These are phyloP conservation scores for Candida manassasensis DNA, from an alignment of 805 yeast genomes.

Conservation along the genomic window DNA sequence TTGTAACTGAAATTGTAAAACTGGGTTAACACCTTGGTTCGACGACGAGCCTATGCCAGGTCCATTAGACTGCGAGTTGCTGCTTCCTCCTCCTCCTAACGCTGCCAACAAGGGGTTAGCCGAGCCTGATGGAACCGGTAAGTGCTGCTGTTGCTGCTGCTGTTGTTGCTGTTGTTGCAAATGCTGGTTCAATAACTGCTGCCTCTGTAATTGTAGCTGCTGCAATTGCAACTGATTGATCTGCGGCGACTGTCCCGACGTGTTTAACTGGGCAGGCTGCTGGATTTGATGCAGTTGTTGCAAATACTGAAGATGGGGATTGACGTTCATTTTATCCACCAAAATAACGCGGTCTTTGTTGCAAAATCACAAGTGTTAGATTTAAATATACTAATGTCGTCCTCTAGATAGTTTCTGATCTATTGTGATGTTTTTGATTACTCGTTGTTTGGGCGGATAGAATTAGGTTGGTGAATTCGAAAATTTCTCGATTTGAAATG, in stretches of 20 bases:
- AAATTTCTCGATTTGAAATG: no score
- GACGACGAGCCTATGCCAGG: constrained; percentile 9
- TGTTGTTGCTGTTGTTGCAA: constrained; percentile 27
- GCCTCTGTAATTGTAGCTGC: constrained; percentile 33
- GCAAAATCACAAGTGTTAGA: no score
- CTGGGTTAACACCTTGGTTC: constrained; percentile 20
- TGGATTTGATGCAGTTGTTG: constrained; percentile 31
- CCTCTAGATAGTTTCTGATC: no score
- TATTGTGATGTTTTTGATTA: no score
- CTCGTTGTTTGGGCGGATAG: no score
- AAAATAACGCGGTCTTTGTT: no score
- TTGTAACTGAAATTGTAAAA: constrained; percentile 28
- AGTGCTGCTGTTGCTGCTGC: constrained; percentile 19
- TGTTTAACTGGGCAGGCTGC: constrained; percentile 18
- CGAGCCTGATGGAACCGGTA: constrained; percentile 14
- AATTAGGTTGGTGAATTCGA: no score
- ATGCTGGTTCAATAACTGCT: constrained; percentile 29
- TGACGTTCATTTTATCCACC: constrained; percentile 28
- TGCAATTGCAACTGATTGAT: constrained; percentile 28
- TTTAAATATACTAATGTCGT: no score
- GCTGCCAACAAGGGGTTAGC: constrained; percentile 35
- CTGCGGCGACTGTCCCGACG: constrained; percentile 30
- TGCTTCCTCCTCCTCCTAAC: constrained; percentile 23
- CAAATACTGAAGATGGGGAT: constrained; percentile 41
- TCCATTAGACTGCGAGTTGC: constrained; percentile 11